Base-by-base conservation (phyloP, 2,329 filamentous ascomycete genomes). In the Myriangium duriaei region DNA sequence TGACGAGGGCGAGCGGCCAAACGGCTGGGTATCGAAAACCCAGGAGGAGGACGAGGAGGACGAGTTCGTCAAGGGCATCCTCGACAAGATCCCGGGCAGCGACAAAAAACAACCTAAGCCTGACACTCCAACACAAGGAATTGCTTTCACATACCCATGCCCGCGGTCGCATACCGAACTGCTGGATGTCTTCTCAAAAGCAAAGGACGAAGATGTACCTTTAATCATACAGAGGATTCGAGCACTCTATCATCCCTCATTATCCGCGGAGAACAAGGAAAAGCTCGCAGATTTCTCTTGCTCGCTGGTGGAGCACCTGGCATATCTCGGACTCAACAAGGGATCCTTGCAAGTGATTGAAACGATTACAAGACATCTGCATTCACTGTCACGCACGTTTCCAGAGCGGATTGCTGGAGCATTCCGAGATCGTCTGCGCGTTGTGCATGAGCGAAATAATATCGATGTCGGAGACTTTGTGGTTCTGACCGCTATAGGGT, bases 371-470 rank as follows among this genome's bases (percentile, higher is more conserved):
- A 81, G 91, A 33, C 91, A 98, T 58, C 69, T 94, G 15, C 92
- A 98, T 61, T 96, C 88, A 2, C 68, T 98, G 39, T 81, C 87
- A 3, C 88, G 94, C 55, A 81, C 76, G 34, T 92, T 86, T 50
- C 77, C 88, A 0, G 66, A 82, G 26, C 78, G 80, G 40, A 82
- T 94, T 39, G 78, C 80, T 15, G 75, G 72, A 42, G 77, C 76
- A 7, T 94, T 94, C 58, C 76, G 87, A 15, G 59, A 69, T n/a
- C 78, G 82, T 46, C 68, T 98, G 14, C 64, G 68, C 42, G 55
- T 60, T 15, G 62, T 79, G 21, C 63, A 72, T 29, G 57, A 68
- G 10, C 59, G 68, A 2, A 67, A 74, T 68, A 49, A 71, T 57
- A 51, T 71, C 56, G 49, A 57, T 10, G 55, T 69, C n/a, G 83